Evolutionary conservation across 352 stramenopile genomes (phyloP), one percentile per base, ranked within the genome.

Genomic region (Peronospora farinosa): DNA sequence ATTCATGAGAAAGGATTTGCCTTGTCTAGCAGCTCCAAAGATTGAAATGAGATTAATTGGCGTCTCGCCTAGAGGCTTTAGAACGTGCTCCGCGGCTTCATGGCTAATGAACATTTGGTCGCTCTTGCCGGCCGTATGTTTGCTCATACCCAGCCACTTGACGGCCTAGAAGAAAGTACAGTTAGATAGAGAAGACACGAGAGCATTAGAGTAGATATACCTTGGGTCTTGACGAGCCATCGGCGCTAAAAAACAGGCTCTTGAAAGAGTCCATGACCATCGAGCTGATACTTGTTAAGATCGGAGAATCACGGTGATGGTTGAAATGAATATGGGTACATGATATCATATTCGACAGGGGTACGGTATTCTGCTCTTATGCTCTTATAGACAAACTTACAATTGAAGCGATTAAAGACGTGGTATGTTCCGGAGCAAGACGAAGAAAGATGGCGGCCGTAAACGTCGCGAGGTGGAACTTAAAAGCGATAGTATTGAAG

Each of bases 1-100:
- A 41, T 93, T 93, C 83, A 93, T 93, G 15, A 93, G 59, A 56
- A 93, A 93, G 13, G 72, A 87, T 50, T 93, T 93, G 46, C 83
- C 82, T 51, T 93, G 83, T 15, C 83, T 67, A 35, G 83, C 83
- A 5, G 83, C 83, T 10, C 83, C 83, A 42, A 93, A 93, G 58
- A 93, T 91, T 37, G 75, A 84, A 51, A 93, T 89, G 39, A 93
- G 63, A 56, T 93, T 93, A 31, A 93, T 72, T 5, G 54, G 60
- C 35, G 78, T 71, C 45, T 88, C 68, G 3, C 67, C 78, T 1
- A 92, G 47, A 11, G 82, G 78, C 42, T 68, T 45, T 13, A 92
- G 58, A 42, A 88, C 82, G n/a, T 77, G 56, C 7, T 42, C 51
- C n/a, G 73, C 54, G 3, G 79, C 74, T 16, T 88, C 77, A 0